Percentiles rank a stretch among this genome's conserved stretches.
Evolutionary conservation across 1,284 basidiomycete species (phyloP).

Genomic region (Ganoderma boninense): DNA sequence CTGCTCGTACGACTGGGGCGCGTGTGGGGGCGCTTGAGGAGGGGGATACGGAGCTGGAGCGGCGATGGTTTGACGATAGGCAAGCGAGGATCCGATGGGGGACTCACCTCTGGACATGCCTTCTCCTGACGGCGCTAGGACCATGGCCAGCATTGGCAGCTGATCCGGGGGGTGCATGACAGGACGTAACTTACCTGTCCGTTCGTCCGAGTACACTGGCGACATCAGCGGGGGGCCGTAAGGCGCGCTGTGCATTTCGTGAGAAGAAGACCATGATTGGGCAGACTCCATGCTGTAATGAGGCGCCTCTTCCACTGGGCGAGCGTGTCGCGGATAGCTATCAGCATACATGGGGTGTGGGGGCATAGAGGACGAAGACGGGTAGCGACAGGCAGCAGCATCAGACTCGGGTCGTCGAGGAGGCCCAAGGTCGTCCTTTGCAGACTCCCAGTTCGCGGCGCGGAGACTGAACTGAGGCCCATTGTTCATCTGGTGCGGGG

Average conservation of each 20-base stretch:
- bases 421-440: conserved; percentile 31
- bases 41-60: conserved; percentile 18
- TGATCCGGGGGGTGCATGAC: conserved; percentile 23
- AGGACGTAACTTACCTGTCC: conserved; percentile 46
- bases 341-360: conserved; percentile 36
- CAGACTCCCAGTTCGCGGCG: conserved; percentile 52
- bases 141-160: conserved; percentile 14
- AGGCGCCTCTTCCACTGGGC: conserved; percentile 35
- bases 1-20: conserved; percentile 30
- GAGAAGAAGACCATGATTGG: conserved; percentile 37
- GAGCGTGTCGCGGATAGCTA: conserved; percentile 33
- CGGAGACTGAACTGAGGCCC: conserved; percentile 49
- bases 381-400: conserved; percentile 35
- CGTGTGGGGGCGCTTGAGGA: conserved; percentile 23
- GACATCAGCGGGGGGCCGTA: conserved; percentile 49
- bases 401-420: conserved; percentile 32
- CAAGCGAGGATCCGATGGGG: conserved; percentile 5
- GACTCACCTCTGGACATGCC: conserved; percentile 36
- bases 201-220: conserved; percentile 56
- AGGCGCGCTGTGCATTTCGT: conserved; percentile 38
- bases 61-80: conserved; percentile 15
- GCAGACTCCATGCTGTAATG: conserved; percentile 39
- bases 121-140: conserved; percentile 34
- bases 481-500: conserved; percentile 31
- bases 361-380: conserved; percentile 28